Evolutionary conservation across 208 protist species (phyloP), one percentile per base, ranked within the genome.

Genomic region (Trypanosoma boissoni): DNA sequence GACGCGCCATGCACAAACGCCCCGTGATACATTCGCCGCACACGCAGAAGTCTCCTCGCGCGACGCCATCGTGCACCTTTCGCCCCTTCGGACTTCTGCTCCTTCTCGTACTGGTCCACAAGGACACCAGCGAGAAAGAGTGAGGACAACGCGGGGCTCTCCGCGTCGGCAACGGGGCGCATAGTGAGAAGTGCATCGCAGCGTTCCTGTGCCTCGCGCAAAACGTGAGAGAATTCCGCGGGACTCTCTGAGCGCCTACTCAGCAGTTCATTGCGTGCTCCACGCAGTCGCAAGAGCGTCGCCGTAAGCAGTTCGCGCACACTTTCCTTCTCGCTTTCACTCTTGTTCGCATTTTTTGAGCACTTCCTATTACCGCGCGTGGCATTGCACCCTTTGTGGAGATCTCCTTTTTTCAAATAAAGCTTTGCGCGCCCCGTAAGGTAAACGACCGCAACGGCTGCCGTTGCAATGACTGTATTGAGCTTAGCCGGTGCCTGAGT

Each of bases 201-300:
- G 21, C 56, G 48, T 27, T 51, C 57, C 18, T 64, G 44, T 9
- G 48, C 57, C 26, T 71, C 50, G 42, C 21, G n/a, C 18, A 64
- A 4, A 43, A 54, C 2, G 28, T 5, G 24, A 41, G 20, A 8
- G 54, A 71, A 71, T 3, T 71, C 50, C 29, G 29, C 53, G 9
- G 50, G 31, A 45, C 51, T 50, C 31, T 63, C 43, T 21, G 64
- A 71, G 10, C 64, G 64, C 9, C 24, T 4, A 52, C 52, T 59
- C 32, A 71, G 23, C 23, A 71, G 39, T n/a, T 62, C 64, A 71
- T 62, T 71, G 42, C 64, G 44, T n/a, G 39, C 32, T 3, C 56
- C 42, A 42, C 52, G 61, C 41, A 71, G 37, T 0, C 41, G 55
- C 23, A 63, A n/a, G n/a, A 64, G 44, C 20, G 57, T 64, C 32